phyloP scores from a whole-genome alignment of 805 yeast species.

The Kregervanrija delftensis region DNA sequence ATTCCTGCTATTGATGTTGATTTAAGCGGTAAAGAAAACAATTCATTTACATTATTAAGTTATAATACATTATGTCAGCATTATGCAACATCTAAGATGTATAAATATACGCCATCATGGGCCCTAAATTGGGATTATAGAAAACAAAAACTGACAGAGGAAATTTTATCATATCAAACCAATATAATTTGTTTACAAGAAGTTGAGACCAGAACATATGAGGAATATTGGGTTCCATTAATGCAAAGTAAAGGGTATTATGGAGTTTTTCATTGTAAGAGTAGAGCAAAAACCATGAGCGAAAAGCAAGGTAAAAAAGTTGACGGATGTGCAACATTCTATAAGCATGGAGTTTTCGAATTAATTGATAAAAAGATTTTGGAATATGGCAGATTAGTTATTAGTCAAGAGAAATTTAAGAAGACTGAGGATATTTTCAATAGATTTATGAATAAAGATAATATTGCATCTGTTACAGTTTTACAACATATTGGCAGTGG shows the following conservation, averaged over 20 bases:
- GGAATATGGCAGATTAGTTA: slow-evolving; percentile 78
- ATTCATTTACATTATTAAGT: slow-evolving; percentile 68
- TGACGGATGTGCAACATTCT: slow-evolving; percentile 98
- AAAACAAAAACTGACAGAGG: slow-evolving; percentile 65
- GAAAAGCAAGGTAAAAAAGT: slow-evolving; percentile 79
- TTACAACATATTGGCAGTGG: slow-evolving; percentile 71
- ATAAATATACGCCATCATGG: slow-evolving; percentile 95
- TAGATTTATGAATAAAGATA: slow-evolving; percentile 93
- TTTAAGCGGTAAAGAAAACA: slow-evolving; percentile 24
- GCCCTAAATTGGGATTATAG: slow-evolving; percentile 93
- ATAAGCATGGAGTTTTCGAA: slow-evolving; percentile 59
- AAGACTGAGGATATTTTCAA: slow-evolving; percentile 92
- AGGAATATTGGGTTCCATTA: slow-evolving; percentile 78
- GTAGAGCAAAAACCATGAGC: slow-evolving; percentile 86
- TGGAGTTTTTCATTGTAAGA: slow-evolving; percentile 78
- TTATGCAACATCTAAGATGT: slow-evolving; percentile 88
- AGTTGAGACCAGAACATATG: slow-evolving; percentile 81
- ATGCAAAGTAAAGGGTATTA: slow-evolving; percentile 70
- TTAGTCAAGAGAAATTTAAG: slow-evolving; percentile 78
- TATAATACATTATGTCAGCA: slow-evolving; percentile 94
- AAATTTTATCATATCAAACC: slow-evolving; percentile 55
- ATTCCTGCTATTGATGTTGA: slow-evolving; percentile 20
- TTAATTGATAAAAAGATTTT: slow-evolving; percentile 64
- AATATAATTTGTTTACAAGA: slow-evolving; percentile 92
- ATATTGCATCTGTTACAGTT: slow-evolving; percentile 73